These are phyloP conservation scores for Excoecaria cochinchinensis DNA, from an alignment of 345 rosid species.

Conservation along the genomic window DNA sequence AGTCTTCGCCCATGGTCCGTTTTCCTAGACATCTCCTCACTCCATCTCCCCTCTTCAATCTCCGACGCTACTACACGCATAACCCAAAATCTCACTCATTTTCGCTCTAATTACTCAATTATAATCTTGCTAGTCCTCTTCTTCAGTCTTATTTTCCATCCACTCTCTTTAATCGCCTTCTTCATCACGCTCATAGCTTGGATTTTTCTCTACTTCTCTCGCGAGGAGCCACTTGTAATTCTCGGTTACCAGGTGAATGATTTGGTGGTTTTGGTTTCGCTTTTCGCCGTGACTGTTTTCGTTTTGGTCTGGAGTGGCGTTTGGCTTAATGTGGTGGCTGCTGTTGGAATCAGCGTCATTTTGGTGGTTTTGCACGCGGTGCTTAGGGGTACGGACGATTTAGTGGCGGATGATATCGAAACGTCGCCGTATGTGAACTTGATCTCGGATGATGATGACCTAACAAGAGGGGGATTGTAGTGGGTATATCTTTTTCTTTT, in stretches of 20 bases:
- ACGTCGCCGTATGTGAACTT: slow-evolving; percentile 52
- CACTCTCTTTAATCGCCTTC: slow-evolving; percentile 50
- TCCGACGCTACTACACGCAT: slow-evolving; percentile 56
- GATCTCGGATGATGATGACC: slow-evolving; percentile 46
- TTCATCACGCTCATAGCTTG: slow-evolving; percentile 49
- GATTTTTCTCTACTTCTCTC: slow-evolving; percentile 66
- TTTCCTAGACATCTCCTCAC: slow-evolving; percentile 48
- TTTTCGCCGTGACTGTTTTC: slow-evolving; percentile 37
- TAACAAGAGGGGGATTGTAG: slow-evolving; percentile 40
- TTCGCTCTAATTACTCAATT: slow-evolving; percentile 51
- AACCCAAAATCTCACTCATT: slow-evolving; percentile 61
- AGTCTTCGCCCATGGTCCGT: slow-evolving; percentile 53
- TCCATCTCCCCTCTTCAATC: slow-evolving; percentile 49
- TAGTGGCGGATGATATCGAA: slow-evolving; percentile 58
- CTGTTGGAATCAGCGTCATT: slow-evolving; percentile 32
- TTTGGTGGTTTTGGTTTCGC: slow-evolving; percentile 37
- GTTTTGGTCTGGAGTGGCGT: slow-evolving; percentile 46
- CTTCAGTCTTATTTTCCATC: slow-evolving; percentile 54
- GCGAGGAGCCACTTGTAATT: slow-evolving; percentile 50
- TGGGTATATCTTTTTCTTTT: slow-evolving; percentile 14
- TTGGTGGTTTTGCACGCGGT: slow-evolving; percentile 51
- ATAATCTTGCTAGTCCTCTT: slow-evolving; percentile 41
- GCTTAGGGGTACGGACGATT: slow-evolving; percentile 63
- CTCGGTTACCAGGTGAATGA: slow-evolving; percentile 45
- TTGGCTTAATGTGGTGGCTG: slow-evolving; percentile 46